Conservation (phyloP, 1,284 basidiomycete genomes). For the Leccinum pachyderme region DNA sequence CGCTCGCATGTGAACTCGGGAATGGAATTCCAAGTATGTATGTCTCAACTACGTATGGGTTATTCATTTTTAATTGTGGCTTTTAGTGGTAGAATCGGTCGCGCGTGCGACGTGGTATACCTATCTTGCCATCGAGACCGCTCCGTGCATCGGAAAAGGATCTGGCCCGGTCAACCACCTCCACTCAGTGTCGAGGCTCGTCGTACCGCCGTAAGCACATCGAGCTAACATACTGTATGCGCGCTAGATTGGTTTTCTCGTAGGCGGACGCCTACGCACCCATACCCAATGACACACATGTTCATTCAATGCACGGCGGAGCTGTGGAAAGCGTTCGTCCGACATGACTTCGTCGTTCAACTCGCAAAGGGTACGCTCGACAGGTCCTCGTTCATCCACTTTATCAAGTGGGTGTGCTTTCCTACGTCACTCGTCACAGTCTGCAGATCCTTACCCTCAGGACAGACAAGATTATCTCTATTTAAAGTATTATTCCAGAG, state of each 20-base stretch:
- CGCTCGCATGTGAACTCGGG: slow-evolving; percentile 71
- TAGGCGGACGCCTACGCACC: slow-evolving; percentile 61
- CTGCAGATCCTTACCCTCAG: not conserved
- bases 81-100: slow-evolving; percentile 57
- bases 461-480: slow-evolving; percentile 75
- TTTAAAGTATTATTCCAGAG: slow-evolving; percentile 76
- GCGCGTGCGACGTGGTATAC: slow-evolving; percentile 69
- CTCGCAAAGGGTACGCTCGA: slow-evolving; percentile 73
- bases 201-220: slow-evolving; percentile 56
- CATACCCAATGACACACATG: slow-evolving; percentile 67
- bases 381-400: slow-evolving; percentile 72
- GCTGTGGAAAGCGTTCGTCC: slow-evolving; percentile 75
- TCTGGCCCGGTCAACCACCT: slow-evolving; percentile 89
- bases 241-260: not conserved
- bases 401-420: slow-evolving; percentile 64
- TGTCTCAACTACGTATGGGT: not conserved
- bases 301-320: slow-evolving; percentile 58
- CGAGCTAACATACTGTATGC: not conserved
- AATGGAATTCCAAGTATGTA: slow-evolving; percentile 41
- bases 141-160: slow-evolving; percentile 72
- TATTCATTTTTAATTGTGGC: not conserved
- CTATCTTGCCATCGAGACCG: slow-evolving; percentile 73
- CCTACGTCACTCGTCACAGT: not conserved
- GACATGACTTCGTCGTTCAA: slow-evolving; percentile 81
- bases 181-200: slow-evolving; percentile 53